phyloP scores from a whole-genome alignment of 2,329 filamentous ascomycete species.

The Exophiala phaeomuriformis region DNA sequence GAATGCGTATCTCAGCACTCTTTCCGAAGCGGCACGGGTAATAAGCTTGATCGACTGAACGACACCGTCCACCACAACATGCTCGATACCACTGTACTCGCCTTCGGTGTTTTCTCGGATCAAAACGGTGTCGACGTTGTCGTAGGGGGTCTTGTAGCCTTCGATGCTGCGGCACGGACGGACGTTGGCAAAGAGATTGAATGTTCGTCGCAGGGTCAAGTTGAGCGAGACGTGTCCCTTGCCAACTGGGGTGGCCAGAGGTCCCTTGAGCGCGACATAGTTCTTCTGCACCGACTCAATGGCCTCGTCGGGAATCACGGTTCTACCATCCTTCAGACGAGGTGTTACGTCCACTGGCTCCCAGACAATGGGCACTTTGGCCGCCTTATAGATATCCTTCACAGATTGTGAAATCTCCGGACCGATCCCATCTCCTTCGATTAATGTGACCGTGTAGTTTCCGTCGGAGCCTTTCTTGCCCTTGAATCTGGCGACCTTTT shows the following conservation, averaged over 20 bases:
- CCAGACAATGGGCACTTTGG: slow-evolving; percentile 94
- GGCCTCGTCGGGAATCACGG: slow-evolving; percentile 83
- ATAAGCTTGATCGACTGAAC: slow-evolving; percentile 99
- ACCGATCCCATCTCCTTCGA: slow-evolving; percentile 98
- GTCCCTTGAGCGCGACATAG: slow-evolving; percentile 96
- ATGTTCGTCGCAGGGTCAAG: slow-evolving; percentile 94
- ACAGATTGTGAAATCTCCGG: slow-evolving; percentile 96
- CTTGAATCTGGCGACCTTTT: slow-evolving; percentile 85
- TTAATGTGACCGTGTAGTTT: slow-evolving; percentile 91
- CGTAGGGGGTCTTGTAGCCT: slow-evolving; percentile 97
- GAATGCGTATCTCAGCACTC: slow-evolving; percentile 94
- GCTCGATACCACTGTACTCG: slow-evolving; percentile 98
- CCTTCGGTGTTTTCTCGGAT: slow-evolving; percentile 99
- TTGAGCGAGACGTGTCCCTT: slow-evolving; percentile 99
- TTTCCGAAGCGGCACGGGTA: slow-evolving; percentile 83
- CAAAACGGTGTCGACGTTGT: slow-evolving; percentile 90
- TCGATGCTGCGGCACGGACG: slow-evolving; percentile 95
- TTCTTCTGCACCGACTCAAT: slow-evolving; percentile 92
- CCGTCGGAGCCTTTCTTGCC: slow-evolving; percentile 84
- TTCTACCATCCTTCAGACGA: slow-evolving; percentile 88
- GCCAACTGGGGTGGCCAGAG: slow-evolving; percentile 91
- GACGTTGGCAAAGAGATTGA: slow-evolving; percentile 99
- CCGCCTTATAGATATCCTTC: slow-evolving; percentile 96
- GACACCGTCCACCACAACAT: slow-evolving; percentile 93
- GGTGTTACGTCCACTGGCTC: slow-evolving; percentile 95